Base-by-base conservation (phyloP, 139 green algal genomes). In the Choricystis sp. region DNA sequence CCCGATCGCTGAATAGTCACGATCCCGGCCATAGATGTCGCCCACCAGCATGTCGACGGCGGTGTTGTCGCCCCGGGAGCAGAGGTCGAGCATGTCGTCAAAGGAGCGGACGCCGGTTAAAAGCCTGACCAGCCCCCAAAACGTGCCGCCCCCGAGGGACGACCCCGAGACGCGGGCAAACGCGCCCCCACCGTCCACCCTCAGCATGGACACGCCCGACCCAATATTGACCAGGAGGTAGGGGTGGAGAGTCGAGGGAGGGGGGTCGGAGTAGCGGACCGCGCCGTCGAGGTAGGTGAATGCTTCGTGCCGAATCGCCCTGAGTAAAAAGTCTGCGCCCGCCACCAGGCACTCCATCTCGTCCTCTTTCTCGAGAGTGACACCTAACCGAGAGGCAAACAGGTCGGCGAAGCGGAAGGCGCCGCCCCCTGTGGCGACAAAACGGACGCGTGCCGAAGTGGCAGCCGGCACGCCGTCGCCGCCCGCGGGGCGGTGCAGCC, bases 211-310 rank as follows among this genome's bases (percentile, higher is more conserved):
- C 3, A 99, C 94, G 2, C 94, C 94, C 19, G 76, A 90, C 23
- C 94, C 94, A 59, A 99, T 97, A 76, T 95, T 97, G 65, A 98
- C 92, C 57, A 98, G 82, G 9, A 98, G 81, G 77, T 97, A 99
- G 5, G 94, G 94, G 70, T 92, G 98, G 56, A 92, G 72, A 26
- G 86, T 78, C 19, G 23, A 57, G n/a, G 2, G 26, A n/a, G 26
- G 24, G 29, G 71, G 40, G 52, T 78, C 68, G n/a, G 72, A 49
- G 61, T 90, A 93, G 30, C 60, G 74, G 21, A 87, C 68, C 23
- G 72, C 31, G 19, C 74, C 72, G 28, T 82, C 78, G 48, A 87
- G 75, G 67, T 83, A 96, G 1, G 74, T 91, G 66, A 97, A 99
- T 3, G 88, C 92, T 67, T 99, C 94, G 60, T 97, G 84, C 1